Evolutionary conservation across 257 asterid species (phyloP).

Genomic region (Osmanthus fragrans): DNA sequence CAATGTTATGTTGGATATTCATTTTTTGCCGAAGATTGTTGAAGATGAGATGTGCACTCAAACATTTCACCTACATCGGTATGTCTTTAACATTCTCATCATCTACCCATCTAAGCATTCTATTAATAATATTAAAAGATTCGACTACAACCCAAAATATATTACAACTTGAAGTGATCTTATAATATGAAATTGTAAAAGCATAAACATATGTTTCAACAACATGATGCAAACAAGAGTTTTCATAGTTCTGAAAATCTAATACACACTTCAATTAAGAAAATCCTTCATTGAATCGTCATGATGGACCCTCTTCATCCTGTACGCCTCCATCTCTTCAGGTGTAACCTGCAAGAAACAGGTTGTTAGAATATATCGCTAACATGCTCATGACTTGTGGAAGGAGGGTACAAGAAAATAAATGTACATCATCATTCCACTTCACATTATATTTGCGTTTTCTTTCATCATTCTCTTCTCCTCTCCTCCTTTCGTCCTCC

Average conservation of each 20-base stretch:
- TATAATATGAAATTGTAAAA: too few species aligned
- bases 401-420: background rate
- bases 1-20: too few species aligned
- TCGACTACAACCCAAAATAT: too few species aligned
- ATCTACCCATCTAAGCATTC: too few species aligned
- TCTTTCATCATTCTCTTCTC: constrained; percentile 86
- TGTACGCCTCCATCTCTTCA: constrained; percentile 84
- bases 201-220: too few species aligned
- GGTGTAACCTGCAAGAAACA: constrained; percentile 54
- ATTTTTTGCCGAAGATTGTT: too few species aligned
- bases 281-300: constrained; percentile 91
- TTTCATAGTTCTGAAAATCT: background rate
- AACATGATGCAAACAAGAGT: too few species aligned
- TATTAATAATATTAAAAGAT: too few species aligned
- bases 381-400: background rate
- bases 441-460: constrained; percentile 89
- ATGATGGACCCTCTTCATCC: constrained; percentile 78
- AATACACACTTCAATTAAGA: constrained; percentile 32
- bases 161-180: too few species aligned
- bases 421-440: constrained; percentile 83
- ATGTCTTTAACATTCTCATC: too few species aligned
- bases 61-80: too few species aligned
- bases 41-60: too few species aligned
- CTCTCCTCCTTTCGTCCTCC: constrained; percentile 83
- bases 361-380: constrained; percentile 7